Evolutionary conservation across 2,329 filamentous ascomycete genomes (phyloP).

Genomic region (Colletotrichum cereale): DNA sequence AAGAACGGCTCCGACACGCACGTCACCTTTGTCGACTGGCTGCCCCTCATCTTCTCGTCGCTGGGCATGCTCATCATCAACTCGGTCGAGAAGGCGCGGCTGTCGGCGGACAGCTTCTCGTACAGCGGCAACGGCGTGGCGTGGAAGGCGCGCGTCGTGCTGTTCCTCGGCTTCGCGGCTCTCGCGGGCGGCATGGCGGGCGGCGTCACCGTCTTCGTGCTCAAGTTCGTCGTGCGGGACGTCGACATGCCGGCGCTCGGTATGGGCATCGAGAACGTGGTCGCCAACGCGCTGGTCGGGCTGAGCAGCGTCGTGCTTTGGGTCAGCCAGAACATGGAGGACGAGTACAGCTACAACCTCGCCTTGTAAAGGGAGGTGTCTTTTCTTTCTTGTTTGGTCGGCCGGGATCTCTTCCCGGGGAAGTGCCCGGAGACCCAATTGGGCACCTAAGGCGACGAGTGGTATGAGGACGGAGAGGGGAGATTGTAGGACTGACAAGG

Average conservation of each 20-base stretch:
- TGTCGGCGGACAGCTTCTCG: constrained; percentile 72
- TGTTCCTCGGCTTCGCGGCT: constrained; percentile 75
- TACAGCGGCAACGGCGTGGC: constrained; percentile 74
- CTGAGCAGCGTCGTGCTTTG: constrained; percentile 74
- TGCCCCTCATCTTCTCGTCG: constrained; percentile 75
- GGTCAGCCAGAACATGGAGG: constrained; percentile 80
- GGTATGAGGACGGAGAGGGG: background rate
- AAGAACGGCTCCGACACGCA: constrained; percentile 72
- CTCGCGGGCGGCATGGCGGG: constrained; percentile 77
- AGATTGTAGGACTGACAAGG: constrained; percentile 4
- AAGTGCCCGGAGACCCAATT: background rate
- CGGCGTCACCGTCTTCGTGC: constrained; percentile 75
- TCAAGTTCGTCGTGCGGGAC: constrained; percentile 71
- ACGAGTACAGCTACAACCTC: constrained; percentile 78
- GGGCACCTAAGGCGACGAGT: background rate
- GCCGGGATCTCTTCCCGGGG: background rate
- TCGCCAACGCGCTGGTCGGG: constrained; percentile 73
- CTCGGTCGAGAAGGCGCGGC: constrained; percentile 74
- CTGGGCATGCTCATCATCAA: constrained; percentile 80
- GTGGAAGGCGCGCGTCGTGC: constrained; percentile 76
- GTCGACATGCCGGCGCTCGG: constrained; percentile 71
- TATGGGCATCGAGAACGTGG: constrained; percentile 77
- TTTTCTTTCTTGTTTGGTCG: constrained; percentile 60
- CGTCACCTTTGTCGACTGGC: constrained; percentile 77
- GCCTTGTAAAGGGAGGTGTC: constrained; percentile 67